These are phyloP conservation scores for Rhodamnia rubescens DNA, from an alignment of 345 rosid genomes.

Conservation along the genomic window DNA sequence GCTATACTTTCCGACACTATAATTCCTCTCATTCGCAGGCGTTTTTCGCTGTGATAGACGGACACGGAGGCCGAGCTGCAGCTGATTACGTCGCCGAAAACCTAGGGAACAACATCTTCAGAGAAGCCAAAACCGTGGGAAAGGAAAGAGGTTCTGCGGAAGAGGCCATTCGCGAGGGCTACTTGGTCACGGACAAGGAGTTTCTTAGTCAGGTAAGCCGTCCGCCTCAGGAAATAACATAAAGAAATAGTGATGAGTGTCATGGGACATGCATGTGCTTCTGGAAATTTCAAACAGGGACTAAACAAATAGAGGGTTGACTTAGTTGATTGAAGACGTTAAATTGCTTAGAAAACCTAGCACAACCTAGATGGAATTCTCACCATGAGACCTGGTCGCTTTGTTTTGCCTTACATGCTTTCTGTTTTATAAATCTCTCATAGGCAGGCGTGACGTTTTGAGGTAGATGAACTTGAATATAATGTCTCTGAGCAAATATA, in stretches of 20 bases:
- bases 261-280: neutral
- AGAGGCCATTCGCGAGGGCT: conserved; percentile 26
- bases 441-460: neutral
- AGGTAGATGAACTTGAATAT: neutral
- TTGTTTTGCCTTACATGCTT: neutral
- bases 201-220: conserved; percentile 36
- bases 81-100: conserved; percentile 29
- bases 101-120: conserved; percentile 36
- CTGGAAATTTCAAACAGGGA: neutral
- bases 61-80: conserved; percentile 42
- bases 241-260: neutral
- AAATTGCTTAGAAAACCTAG: neutral
- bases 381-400: neutral
- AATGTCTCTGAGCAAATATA: neutral
- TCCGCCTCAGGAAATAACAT: neutral
- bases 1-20: neutral
- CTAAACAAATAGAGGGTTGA: neutral
- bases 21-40: conserved; percentile 10
- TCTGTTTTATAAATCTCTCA: neutral
- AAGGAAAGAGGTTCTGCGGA: conserved; percentile 1
- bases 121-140: conserved; percentile 6
- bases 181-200: conserved; percentile 27
- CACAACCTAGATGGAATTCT: neutral
- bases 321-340: neutral
- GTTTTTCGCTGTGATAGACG: conserved; percentile 37